Conservation (phyloP, 768 basidiomycete species). For the Russula compacta region DNA sequence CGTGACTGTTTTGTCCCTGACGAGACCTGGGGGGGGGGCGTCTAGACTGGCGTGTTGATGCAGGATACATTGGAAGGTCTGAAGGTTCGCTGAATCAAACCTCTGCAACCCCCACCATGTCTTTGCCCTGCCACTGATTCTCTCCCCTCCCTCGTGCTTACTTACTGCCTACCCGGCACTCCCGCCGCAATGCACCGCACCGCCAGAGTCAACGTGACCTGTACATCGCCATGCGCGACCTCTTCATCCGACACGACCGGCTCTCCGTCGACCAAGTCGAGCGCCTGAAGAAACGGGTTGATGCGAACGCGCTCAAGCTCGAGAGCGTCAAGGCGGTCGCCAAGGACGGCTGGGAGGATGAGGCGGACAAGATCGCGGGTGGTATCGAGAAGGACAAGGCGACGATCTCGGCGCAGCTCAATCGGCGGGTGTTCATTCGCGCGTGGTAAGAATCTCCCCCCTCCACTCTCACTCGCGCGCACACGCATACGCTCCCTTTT, state of each 20-base stretch:
- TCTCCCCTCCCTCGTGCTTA: not conserved
- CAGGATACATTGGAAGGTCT: conserved; percentile 67
- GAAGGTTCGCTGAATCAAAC: conserved; percentile 40
- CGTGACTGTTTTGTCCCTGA: not conserved
- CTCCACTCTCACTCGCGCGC: not conserved
- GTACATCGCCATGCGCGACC: conserved; percentile 78
- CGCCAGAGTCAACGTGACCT: conserved; percentile 72
- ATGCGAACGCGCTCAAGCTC: conserved; percentile 63
- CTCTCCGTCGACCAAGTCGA: conserved; percentile 85
- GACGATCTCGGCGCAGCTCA: conserved; percentile 63
- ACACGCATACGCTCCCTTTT: not conserved
- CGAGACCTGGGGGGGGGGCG: not conserved
- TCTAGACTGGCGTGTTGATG: conserved; percentile 51
- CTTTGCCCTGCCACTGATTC: not conserved
- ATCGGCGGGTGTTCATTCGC: conserved; percentile 77
- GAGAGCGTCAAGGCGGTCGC: conserved; percentile 59
- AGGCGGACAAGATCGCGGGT: conserved; percentile 65
- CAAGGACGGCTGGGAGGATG: conserved; percentile 81
- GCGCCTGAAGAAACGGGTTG: conserved; percentile 77
- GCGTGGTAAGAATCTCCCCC: conserved; percentile 51
- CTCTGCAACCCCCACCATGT: not conserved
- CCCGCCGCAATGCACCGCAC: too few relatives aligned
- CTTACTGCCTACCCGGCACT: too few relatives aligned
- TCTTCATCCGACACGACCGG: conserved; percentile 82
- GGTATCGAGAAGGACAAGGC: conserved; percentile 81